Evolutionary conservation across 129 eudicot species (phyloP), one percentile per base, ranked within the genome.

Genomic region (Flaveria sonorensis): DNA sequence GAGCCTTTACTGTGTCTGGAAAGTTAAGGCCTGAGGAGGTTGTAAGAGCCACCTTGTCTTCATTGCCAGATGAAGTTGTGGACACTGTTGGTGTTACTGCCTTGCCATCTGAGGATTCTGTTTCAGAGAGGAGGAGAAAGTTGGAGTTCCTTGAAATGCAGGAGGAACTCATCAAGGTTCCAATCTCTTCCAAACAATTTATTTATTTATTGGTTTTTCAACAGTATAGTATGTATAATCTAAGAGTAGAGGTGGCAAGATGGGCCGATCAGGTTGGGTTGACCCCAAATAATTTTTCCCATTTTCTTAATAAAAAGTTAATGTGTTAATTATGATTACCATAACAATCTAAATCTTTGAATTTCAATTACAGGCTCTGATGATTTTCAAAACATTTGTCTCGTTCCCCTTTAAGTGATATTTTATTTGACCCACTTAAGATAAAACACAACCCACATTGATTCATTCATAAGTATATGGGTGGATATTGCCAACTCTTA

Each of bases 81-180:
- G 99, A 92, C 75, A 89, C 99, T n/a, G 97, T 95, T 60, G 87
- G 90, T 68, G 79, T 92, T 59, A 88, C 97, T 12, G 67, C 96
- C 56, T 84, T 95, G 82, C 86, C 96, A 19, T 89, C 99, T 24
- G 97, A 92, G 85, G 99, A 95, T 89, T 80, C 97, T 81, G 88
- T 95, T 76, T 84, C 97, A 2, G 99, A 95, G 79, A 89, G 95
- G 83, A 87, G 86, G 79, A 92, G 99, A 70, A 95, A 92, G 79
- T 83, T 95, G 75, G 99, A 95, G 83, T 95, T 83, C 90, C 89
- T 95, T 40, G 97, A 91, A 81, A 95, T 91, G 99, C 96, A 95
- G 82, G 99, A 95, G 77, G 95, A 95, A 78, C 84, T 95, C 81
- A 95, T 95, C 86, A 91, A 95, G 99, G 99, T 95, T 80, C 42